A percentile compares a stretch with the other conserved stretches of the same genome.
Conservation (phyloP, 306 rosid species). For the Quercus alba region DNA sequence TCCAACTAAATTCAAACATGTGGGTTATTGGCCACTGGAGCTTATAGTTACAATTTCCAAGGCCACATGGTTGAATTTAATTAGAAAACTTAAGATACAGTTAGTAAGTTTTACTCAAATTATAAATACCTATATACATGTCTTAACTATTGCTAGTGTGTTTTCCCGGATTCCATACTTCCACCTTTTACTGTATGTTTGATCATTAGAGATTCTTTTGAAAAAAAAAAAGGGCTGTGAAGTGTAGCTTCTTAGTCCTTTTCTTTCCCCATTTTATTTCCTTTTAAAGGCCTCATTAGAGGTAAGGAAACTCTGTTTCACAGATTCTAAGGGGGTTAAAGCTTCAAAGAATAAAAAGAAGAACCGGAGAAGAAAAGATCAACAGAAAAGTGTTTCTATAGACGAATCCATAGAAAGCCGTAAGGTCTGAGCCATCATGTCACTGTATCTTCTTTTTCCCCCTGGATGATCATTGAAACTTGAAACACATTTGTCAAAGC, state of each 20-base stretch:
- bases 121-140: background rate
- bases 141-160: background rate
- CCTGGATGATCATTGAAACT: background rate
- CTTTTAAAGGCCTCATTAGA: constrained; percentile 5
- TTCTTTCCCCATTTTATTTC: constrained; percentile 1
- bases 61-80: no score
- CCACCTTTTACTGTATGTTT: constrained; percentile 14
- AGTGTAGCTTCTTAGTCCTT: constrained; percentile 6
- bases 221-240: background rate
- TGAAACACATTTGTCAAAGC: background rate
- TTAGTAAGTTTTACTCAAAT: no score
- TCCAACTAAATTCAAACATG: no score
- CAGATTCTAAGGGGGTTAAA: constrained; percentile 74
- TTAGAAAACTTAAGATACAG: no score
- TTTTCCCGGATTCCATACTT: constrained; percentile 2
- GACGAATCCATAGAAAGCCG: constrained; percentile 47
- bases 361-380: constrained; percentile 81
- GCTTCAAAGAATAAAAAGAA: constrained; percentile 82
- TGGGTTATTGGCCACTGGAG: no score
- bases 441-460: constrained; percentile 2
- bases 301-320: constrained; percentile 24
- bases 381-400: constrained; percentile 51
- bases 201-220: background rate
- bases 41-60: no score
- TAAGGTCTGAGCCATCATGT: constrained; percentile 38